A percentile compares a stretch with the other conserved stretches of the same genome.
Evolutionary conservation across 805 yeast species (phyloP).

Genomic region (Jamesozyma rosinii): DNA sequence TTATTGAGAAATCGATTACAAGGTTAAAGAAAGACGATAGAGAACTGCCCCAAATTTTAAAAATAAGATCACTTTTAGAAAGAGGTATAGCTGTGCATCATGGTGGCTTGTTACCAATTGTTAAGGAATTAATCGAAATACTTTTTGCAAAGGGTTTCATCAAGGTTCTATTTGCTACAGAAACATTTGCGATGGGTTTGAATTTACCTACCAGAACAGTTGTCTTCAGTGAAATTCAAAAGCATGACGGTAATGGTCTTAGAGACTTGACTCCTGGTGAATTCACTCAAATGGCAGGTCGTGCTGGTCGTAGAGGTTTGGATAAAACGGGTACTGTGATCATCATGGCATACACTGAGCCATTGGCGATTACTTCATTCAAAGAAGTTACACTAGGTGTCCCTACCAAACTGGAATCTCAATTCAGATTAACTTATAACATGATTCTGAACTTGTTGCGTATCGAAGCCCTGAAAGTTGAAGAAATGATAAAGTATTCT

Average conservation of each 20-base stretch:
- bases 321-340: slow-evolving; percentile 92
- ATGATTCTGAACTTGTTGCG: slow-evolving; percentile 88
- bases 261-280: slow-evolving; percentile 88
- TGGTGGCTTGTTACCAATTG: slow-evolving; percentile 87
- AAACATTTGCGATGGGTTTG: slow-evolving; percentile 97
- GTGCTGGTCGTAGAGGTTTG: slow-evolving; percentile 96
- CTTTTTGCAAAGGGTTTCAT: slow-evolving; percentile 78
- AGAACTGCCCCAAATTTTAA: slow-evolving; percentile 81
- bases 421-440: slow-evolving; percentile 87
- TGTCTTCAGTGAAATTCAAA: slow-evolving; percentile 73
- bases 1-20: slow-evolving; percentile 79
- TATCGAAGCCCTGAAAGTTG: slow-evolving; percentile 92
- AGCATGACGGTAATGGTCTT: slow-evolving; percentile 82
- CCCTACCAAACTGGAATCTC: slow-evolving; percentile 84
- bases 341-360: slow-evolving; percentile 71
- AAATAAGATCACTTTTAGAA: slow-evolving; percentile 69
- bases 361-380: slow-evolving; percentile 48
- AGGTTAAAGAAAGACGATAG: slow-evolving; percentile 87
- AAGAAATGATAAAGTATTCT: slow-evolving; percentile 94
- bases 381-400: slow-evolving; percentile 79
- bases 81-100: slow-evolving; percentile 95
- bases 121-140: slow-evolving; percentile 87
- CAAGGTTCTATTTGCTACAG: slow-evolving; percentile 91
- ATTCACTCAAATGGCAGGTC: slow-evolving; percentile 97
- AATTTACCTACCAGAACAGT: slow-evolving; percentile 95